Evolutionary conservation across 169 alveolate species (phyloP).

Genomic region (Plasmodium chabaudi): DNA sequence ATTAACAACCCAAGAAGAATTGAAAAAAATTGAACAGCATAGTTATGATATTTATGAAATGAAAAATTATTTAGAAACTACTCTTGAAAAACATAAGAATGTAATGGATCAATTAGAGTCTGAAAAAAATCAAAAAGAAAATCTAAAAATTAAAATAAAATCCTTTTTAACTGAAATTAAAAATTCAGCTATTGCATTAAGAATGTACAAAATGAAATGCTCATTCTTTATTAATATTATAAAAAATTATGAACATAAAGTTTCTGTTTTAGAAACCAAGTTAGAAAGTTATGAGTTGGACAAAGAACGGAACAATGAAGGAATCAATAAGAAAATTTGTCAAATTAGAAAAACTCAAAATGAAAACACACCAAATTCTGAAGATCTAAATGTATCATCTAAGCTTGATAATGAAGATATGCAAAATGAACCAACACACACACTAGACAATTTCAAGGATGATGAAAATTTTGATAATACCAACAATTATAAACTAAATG

Average conservation of each 20-base stretch:
- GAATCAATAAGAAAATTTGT: no score
- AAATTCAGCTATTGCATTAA: slow-evolving; percentile 29
- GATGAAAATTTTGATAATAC: neutral
- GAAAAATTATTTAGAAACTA: slow-evolving; percentile 36
- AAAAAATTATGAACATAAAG: slow-evolving; percentile 34
- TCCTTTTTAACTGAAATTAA: slow-evolving; percentile 26
- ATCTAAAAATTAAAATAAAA: slow-evolving; percentile 33
- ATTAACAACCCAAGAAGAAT: slow-evolving; percentile 28
- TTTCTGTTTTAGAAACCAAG: slow-evolving; percentile 24
- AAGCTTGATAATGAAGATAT: neutral
- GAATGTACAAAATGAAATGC: slow-evolving; percentile 64
- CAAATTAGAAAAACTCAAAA: neutral
- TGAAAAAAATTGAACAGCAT: slow-evolving; percentile 56
- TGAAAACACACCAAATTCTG: neutral
- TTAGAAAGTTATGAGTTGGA: slow-evolving; percentile 15
- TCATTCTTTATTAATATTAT: slow-evolving; percentile 42
- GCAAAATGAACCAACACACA: neutral
- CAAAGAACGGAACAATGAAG: neutral
- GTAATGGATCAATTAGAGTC: slow-evolving; percentile 45
- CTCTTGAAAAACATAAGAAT: slow-evolving; percentile 41
- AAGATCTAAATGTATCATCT: neutral
- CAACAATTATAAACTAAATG: neutral
- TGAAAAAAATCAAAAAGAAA: slow-evolving; percentile 67
- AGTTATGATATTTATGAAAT: slow-evolving; percentile 76
- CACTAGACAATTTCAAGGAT: neutral